A percentile compares a stretch with the other conserved stretches of the same genome.
Evolutionary conservation across 345 rosid genomes (phyloP).

Genomic region (Arabidopsis arenosa): DNA sequence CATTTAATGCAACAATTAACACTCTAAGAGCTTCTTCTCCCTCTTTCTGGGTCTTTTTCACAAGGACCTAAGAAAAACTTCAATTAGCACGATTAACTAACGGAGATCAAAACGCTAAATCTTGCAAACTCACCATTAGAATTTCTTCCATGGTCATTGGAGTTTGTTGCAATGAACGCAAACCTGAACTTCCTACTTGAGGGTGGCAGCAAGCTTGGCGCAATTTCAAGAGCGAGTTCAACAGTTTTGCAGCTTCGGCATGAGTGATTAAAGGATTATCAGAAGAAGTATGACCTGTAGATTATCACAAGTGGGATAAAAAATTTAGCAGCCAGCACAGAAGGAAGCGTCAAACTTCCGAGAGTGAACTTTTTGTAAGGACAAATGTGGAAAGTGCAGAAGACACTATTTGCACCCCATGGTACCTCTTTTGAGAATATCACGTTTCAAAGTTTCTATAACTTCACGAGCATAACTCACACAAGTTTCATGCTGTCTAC

Average conservation of each 20-base stretch:
- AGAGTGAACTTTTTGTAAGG: conserved; percentile 17
- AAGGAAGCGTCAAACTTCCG: background rate
- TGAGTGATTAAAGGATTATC: conserved; percentile 74
- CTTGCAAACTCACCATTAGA: conserved; percentile 59
- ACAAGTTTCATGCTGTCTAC: conserved; percentile 97
- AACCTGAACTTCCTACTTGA: conserved; percentile 96
- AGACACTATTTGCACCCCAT: conserved; percentile 52
- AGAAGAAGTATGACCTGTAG: conserved; percentile 56
- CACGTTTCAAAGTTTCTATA: conserved; percentile 76
- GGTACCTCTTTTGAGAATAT: conserved; percentile 70
- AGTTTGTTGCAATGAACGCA: conserved; percentile 87
- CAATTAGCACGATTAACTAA: conserved; percentile 38
- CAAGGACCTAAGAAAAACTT: conserved; percentile 67
- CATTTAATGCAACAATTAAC: conserved; percentile 86
- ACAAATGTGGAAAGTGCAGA: conserved; percentile 39
- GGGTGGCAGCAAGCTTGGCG: conserved; percentile 99
- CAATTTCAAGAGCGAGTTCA: conserved; percentile 92
- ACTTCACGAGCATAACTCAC: conserved; percentile 90
- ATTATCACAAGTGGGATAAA: conserved; percentile 10
- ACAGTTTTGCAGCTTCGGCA: conserved; percentile 80
- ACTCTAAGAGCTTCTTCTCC: conserved; percentile 95
- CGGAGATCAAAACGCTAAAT: conserved; percentile 14
- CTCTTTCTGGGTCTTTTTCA: conserved; percentile 86
- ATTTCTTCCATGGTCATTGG: conserved; percentile 99
- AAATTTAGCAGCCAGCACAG: conserved; percentile 16